phyloP scores from a whole-genome alignment of 352 stramenopile species.

The Globisporangium alternatum region DNA sequence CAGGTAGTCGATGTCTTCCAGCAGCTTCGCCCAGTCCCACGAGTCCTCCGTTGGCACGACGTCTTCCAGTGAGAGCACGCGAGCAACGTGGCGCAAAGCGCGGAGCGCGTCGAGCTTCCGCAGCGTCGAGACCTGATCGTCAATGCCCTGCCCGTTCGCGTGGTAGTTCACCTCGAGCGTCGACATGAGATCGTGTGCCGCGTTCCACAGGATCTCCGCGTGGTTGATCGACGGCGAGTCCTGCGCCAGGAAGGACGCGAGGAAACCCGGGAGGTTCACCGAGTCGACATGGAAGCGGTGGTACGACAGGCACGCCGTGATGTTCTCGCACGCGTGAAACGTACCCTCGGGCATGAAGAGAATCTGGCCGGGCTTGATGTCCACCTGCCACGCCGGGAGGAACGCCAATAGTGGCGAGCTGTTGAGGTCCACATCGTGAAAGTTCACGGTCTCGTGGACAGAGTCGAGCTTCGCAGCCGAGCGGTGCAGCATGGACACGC shows the following conservation, averaged over 20 bases:
- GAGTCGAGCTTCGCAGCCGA: slow-evolving; percentile 80
- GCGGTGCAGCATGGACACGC: slow-evolving; percentile 71
- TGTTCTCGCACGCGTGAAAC: slow-evolving; percentile 90
- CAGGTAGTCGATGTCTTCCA: slow-evolving; percentile 72
- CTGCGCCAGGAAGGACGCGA: slow-evolving; percentile 86
- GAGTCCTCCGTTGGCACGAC: slow-evolving; percentile 65
- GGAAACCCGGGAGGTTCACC: slow-evolving; percentile 89
- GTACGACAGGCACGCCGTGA: slow-evolving; percentile 93
- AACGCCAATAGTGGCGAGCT: slow-evolving; percentile 87
- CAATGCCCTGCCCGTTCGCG: slow-evolving; percentile 44
- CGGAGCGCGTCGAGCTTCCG: slow-evolving; percentile 66
- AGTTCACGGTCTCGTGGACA: slow-evolving; percentile 80
- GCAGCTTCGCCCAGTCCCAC: slow-evolving; percentile 77
- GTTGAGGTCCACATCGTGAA: slow-evolving; percentile 81
- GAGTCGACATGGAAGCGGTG: slow-evolving; percentile 92
- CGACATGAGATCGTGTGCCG: slow-evolving; percentile 84
- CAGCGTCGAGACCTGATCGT: slow-evolving; percentile 37
- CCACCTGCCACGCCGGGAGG: slow-evolving; percentile 81
- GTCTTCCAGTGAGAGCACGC: slow-evolving; percentile 66
- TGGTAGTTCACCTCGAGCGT: slow-evolving; percentile 78
- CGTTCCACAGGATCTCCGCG: slow-evolving; percentile 93
- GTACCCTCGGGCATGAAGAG: slow-evolving; percentile 93
- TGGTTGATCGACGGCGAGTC: slow-evolving; percentile 91
- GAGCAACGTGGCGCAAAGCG: slow-evolving; percentile 58
- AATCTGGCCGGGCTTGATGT: slow-evolving; percentile 91